Evolutionary conservation across 2,329 filamentous ascomycete genomes (phyloP), one percentile per base, ranked within the genome.

Genomic region (Penicillium sp.): DNA sequence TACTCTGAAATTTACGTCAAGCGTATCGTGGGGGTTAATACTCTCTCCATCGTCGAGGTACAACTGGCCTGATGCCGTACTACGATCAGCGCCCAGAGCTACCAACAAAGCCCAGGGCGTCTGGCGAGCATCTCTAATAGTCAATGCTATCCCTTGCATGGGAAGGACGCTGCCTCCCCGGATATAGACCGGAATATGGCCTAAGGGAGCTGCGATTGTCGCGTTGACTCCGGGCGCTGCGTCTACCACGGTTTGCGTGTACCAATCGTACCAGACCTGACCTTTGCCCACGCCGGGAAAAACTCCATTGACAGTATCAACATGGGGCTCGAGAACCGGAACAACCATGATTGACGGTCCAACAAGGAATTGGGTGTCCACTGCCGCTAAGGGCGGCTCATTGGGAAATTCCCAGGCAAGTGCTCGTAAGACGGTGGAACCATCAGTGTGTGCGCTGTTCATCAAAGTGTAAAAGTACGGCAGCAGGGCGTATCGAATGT

Each of bases 21-120:
- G 81, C 0, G 83, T 88, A 0, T 81, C 79, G 13, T 83, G 79
- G 0, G 85, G 88, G 38, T 75, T 69, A 7, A 92, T 61, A 59
- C 87, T 90, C 76, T 89, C 89, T 1, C 91, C 91, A 67, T 94
- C 91, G 68, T 93, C 91, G 7, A 93, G 72, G 71, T 93, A 93
- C 31, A 93, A 75, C 19, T 79, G 74, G 0, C 91, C 91, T 2
- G 70, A 78, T 0, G 91, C 90, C 1, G 76, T 73, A 0, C 87
- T 86, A 26, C 26, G 26, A 17, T 83, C 70, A 1, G 71, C 68
- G 64, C 84, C 82, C 1, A 91, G 82, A 2, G 89, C 88, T 1
- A 86, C 85, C 9, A 92, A 79, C 46, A 93, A 66, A 7, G 85
- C 85, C 88, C 90, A 93, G 0, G 87, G 84, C 52, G 86, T 90